Evolutionary conservation across 371 early-diverging fungal genomes (phyloP).

Genomic region (Rhizopus sp.): DNA sequence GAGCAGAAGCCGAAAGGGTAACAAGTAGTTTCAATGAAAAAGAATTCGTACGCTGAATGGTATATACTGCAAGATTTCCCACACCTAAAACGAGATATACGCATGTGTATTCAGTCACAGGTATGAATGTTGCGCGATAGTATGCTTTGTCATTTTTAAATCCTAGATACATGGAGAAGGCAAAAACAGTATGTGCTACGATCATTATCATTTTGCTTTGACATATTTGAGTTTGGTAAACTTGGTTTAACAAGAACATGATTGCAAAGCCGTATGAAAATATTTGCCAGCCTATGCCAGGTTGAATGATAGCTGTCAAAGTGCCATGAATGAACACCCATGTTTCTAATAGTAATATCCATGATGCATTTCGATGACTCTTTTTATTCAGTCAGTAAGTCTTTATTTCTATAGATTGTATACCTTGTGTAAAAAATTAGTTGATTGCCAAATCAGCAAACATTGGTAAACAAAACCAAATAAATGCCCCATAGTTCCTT

Average conservation of each 20-base stretch:
- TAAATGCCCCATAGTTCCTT: conserved; percentile 44
- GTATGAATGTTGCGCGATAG: conserved; percentile 42
- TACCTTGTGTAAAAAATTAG: conserved; percentile 41
- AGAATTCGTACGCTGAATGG: background rate
- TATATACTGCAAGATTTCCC: conserved; percentile 16
- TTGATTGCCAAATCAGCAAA: conserved; percentile 47
- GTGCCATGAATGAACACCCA: conserved; percentile 48
- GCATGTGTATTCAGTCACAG: conserved; percentile 38
- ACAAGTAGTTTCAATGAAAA: too few relatives aligned
- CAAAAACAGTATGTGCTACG: conserved; percentile 18
- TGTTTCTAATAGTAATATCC: conserved; percentile 38
- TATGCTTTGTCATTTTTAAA: conserved; percentile 32
- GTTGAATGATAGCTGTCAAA: conserved; percentile 43
- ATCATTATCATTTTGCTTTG: conserved; percentile 15
- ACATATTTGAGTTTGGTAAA: conserved; percentile 30
- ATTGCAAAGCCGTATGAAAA: conserved; percentile 43
- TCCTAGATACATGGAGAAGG: conserved; percentile 22
- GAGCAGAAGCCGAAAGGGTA: too few relatives aligned
- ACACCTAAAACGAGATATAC: conserved; percentile 22
- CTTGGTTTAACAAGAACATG: conserved; percentile 40
- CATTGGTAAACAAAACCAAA: conserved; percentile 47
- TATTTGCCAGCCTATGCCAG: conserved; percentile 47
- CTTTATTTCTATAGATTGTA: background rate
- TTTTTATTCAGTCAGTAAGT: conserved; percentile 2
- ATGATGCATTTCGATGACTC: conserved; percentile 43